phyloP scores from a whole-genome alignment of 2,329 filamentous ascomycete genomes.

The Epichloe aotearoae region DNA sequence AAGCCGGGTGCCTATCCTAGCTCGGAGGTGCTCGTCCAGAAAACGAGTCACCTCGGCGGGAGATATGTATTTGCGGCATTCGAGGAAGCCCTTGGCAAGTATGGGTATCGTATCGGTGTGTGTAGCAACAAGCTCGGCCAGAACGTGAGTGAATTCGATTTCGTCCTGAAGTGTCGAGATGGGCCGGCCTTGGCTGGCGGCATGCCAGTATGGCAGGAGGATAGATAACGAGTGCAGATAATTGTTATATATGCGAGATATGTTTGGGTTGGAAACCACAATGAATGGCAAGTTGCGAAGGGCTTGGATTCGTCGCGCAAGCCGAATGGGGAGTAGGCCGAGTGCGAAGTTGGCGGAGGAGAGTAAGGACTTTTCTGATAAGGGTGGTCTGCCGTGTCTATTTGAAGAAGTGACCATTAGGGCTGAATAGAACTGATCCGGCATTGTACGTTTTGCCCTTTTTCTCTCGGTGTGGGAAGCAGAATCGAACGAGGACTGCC shows the following conservation, averaged over 20 bases:
- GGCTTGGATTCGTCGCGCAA: conserved; percentile 87
- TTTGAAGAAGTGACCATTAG: not conserved
- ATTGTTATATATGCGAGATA: conserved; percentile 88
- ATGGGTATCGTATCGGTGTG: conserved; percentile 91
- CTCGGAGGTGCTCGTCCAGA: conserved; percentile 84
- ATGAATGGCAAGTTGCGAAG: conserved; percentile 92
- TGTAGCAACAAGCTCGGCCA: conserved; percentile 89
- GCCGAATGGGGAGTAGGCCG: conserved; percentile 76
- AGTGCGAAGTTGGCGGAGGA: conserved; percentile 93
- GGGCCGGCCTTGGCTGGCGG: conserved; percentile 26
- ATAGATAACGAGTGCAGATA: conserved; percentile 90
- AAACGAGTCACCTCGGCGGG: conserved; percentile 76
- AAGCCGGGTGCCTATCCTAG: conserved; percentile 83
- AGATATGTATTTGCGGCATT: conserved; percentile 82
- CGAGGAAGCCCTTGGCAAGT: conserved; percentile 81
- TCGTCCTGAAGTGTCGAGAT: conserved; percentile 65
- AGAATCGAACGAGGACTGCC: not conserved
- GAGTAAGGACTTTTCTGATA: conserved; percentile 67
- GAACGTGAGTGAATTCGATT: conserved; percentile 78
- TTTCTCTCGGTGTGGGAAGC: not conserved
- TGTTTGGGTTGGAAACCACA: conserved; percentile 93
- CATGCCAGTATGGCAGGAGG: conserved; percentile 62
- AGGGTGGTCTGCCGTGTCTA: conserved; percentile 67
- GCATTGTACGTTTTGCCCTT: not conserved
- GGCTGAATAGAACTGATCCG: too few relatives aligned